A percentile compares a stretch with the other conserved stretches of the same genome.
Conservation (phyloP, 257 asterid genomes). For the Nicotiana undulata region DNA sequence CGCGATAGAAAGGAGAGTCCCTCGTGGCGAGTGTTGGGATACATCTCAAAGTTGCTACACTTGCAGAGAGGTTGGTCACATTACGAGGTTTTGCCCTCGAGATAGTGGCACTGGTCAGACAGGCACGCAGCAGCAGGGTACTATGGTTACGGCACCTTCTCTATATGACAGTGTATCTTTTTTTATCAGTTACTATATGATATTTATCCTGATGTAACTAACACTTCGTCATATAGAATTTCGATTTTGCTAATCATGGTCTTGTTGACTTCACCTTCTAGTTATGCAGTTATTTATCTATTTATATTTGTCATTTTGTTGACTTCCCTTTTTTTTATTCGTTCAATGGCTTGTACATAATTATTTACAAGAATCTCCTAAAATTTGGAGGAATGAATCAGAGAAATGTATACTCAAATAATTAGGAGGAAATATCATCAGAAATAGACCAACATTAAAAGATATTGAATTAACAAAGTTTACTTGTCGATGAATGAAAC, state of each 20-base stretch:
- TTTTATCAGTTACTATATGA: neutral
- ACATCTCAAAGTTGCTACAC: too few species aligned
- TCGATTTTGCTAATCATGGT: neutral
- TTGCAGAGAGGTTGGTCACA: too few species aligned
- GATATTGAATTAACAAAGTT: neutral
- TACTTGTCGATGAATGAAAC: neutral
- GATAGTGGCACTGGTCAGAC: too few species aligned
- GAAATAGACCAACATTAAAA: slow-evolving; percentile 11
- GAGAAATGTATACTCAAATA: neutral
- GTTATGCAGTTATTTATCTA: neutral
- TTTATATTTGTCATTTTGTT: neutral
- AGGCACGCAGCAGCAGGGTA: too few species aligned
- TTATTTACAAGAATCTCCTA: neutral
- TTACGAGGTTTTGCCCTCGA: too few species aligned
- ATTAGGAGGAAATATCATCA: neutral
- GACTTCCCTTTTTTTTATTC: neutral
- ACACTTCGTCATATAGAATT: neutral
- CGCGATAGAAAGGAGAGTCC: too few species aligned
- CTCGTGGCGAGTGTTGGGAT: too few species aligned
- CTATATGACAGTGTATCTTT: neutral
- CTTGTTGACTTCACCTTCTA: neutral
- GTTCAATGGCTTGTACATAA: neutral
- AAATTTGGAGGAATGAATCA: neutral
- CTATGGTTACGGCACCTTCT: too few species aligned
- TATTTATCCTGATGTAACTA: neutral